Evolutionary conservation across 768 basidiomycete genomes (phyloP), one percentile per base, ranked within the genome.

Genomic region (Calocera viscosa): DNA sequence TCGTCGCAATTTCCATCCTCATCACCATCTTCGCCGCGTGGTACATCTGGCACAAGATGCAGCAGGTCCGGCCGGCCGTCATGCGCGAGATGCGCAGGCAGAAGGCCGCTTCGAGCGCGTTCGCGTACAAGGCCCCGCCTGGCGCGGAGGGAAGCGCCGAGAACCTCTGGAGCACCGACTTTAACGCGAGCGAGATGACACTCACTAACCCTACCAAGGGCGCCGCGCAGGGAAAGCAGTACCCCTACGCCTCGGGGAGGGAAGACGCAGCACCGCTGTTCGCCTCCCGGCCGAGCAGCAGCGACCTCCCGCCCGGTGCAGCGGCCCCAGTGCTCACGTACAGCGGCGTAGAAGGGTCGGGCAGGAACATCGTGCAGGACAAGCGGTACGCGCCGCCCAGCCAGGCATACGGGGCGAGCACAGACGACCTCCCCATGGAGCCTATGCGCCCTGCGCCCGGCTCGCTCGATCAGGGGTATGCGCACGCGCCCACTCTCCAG

Each of bases 11-110:
- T 40, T 91, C 91, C 0, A 73, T 85, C 39, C 43, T 91, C 22
- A 83, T 94, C 69, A 94, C 93, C 0, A 53, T 89, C 64, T 74
- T 77, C 28, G 88, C 93, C 0, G 87, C 89, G 80, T 94, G 90
- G 89, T 94, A 89, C 74, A 90, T 95, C 71, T 82, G 82, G 70
- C 80, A 75, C 65, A 73, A 85, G 74, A 90, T 95, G 83, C 83
- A 85, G 5, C 68, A 67, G 33, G 73, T 73, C 1, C 65, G 75
- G n/a, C 74, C 74, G 65, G 67, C 69, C 38, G 75, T 77, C 1
- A 60, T 75, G 40, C 33, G 40, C 26, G 70, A 71, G 63, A 60
- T 60, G 26, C 68, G 67, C 30, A 11, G 67, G 34, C 39, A 11
- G 22, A 40, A 63, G 30, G 17, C 8, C 47, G 12, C 32, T 19